Conservation (phyloP, 2,329 filamentous ascomycete genomes). For the Neonectria hederae region DNA sequence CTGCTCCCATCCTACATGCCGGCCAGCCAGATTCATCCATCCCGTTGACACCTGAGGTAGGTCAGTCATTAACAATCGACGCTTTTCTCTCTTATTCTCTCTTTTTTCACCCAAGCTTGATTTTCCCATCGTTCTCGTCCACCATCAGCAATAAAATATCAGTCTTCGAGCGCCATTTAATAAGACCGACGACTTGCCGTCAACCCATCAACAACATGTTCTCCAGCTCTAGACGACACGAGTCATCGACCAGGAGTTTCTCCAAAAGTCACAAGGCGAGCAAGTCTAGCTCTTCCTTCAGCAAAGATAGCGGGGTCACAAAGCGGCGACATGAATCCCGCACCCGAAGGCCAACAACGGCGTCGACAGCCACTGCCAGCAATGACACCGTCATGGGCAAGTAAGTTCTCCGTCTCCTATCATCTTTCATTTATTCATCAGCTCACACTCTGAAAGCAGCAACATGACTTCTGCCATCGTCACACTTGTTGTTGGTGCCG, state of each 20-base stretch:
- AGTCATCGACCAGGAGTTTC: constrained; percentile 60
- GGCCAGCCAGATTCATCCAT: constrained; percentile 27
- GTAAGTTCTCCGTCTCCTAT: constrained; percentile 47
- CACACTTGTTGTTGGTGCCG: constrained; percentile 81
- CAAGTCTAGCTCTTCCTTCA: constrained; percentile 65
- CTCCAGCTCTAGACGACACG: constrained; percentile 50
- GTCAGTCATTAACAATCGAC: constrained; percentile 33
- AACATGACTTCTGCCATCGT: constrained; percentile 74
- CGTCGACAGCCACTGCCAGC: constrained; percentile 50
- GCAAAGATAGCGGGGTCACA: constrained; percentile 62
- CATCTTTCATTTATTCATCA: not conserved
- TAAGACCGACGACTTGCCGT: constrained; percentile 12
- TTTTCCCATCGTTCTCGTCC: constrained; percentile 17
- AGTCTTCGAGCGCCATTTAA: constrained; percentile 22
- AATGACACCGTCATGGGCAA: constrained; percentile 55
- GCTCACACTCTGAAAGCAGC: constrained; percentile 48
- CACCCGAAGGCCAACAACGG: constrained; percentile 58
- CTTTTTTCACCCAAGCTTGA: constrained; percentile 16
- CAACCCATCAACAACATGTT: constrained; percentile 53
- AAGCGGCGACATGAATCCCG: constrained; percentile 64
- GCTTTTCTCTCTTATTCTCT: constrained; percentile 28
- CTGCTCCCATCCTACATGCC: constrained; percentile 20
- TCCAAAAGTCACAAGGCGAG: constrained; percentile 61
- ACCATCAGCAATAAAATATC: constrained; percentile 19
- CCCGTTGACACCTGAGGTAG: constrained; percentile 46